Evolutionary conservation across 2,329 filamentous ascomycete species (phyloP).

Genomic region (Rosellinia necatrix): DNA sequence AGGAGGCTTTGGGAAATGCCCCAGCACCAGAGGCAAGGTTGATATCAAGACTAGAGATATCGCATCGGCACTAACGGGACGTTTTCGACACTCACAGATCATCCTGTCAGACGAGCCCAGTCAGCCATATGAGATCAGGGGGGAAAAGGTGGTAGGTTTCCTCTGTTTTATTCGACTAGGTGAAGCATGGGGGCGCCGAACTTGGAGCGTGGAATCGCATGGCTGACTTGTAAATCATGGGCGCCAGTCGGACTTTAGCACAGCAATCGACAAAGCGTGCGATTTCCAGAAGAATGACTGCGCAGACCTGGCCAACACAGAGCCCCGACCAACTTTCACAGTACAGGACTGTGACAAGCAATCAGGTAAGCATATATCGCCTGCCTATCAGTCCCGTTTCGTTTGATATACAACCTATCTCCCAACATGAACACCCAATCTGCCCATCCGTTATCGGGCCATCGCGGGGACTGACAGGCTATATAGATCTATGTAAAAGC

Average conservation of each 20-base stretch:
- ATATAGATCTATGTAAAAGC: slow-evolving; percentile 20
- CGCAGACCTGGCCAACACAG: slow-evolving; percentile 49
- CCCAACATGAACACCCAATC: neutral
- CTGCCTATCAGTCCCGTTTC: neutral
- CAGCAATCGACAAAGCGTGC: slow-evolving; percentile 51
- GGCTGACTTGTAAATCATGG: neutral
- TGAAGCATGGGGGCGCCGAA: neutral
- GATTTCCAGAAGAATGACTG: slow-evolving; percentile 56
- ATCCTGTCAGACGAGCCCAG: slow-evolving; percentile 8
- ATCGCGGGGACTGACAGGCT: slow-evolving; percentile 6
- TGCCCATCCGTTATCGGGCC: neutral
- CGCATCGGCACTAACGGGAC: neutral
- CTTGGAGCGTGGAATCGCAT: neutral
- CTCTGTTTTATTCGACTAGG: neutral
- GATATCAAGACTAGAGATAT: neutral
- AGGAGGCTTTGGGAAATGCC: slow-evolving; percentile 1
- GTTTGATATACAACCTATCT: neutral
- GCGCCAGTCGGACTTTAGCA: slow-evolving; percentile 46
- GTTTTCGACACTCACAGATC: slow-evolving; percentile 6
- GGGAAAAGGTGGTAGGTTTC: slow-evolving; percentile 9
- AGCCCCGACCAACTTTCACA: slow-evolving; percentile 35
- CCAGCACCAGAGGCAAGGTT: slow-evolving; percentile 11
- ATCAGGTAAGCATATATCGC: slow-evolving; percentile 44
- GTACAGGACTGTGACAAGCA: slow-evolving; percentile 54
- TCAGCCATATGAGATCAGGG: slow-evolving; percentile 12